Conservation (phyloP, 768 basidiomycete genomes). For the Kwoniella heveanensis region DNA sequence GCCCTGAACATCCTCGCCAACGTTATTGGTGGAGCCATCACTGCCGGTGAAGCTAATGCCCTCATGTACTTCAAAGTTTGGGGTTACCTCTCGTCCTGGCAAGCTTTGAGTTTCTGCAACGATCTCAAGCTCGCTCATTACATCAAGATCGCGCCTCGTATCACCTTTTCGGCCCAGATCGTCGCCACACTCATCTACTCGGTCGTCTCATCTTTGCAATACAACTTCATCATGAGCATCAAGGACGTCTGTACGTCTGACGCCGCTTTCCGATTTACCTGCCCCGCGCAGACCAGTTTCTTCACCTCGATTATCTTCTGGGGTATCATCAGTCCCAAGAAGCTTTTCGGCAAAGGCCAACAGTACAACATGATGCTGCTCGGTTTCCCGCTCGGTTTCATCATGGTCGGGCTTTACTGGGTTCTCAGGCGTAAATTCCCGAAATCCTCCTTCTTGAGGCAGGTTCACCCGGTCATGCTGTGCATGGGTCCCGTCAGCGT, state of each 20-base stretch:
- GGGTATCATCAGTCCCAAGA: constrained; percentile 56
- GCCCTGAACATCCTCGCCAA: constrained; percentile 23
- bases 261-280: constrained; percentile 52
- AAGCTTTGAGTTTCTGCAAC: constrained; percentile 68
- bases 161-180: constrained; percentile 66
- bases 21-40: constrained; percentile 18
- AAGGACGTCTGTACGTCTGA: constrained; percentile 59
- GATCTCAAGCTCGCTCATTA: constrained; percentile 68
- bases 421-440: constrained; percentile 16
- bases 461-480: constrained; percentile 22
- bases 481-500: constrained; percentile 6
- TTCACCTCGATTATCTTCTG: constrained; percentile 55
- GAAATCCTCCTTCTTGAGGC: constrained; percentile 5
- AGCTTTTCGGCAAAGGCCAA: constrained; percentile 55
- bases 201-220: constrained; percentile 35
- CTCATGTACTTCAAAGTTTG: constrained; percentile 58
- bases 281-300: constrained; percentile 55
- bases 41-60: constrained; percentile 6
- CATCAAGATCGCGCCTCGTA: constrained; percentile 79
- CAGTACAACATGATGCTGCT: constrained; percentile 63
- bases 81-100: constrained; percentile 64
- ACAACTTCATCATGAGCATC: constrained; percentile 56
- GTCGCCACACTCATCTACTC: constrained; percentile 49
- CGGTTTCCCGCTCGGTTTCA: constrained; percentile 74
- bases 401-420: constrained; percentile 55